phyloP scores from a whole-genome alignment of 345 rosid species.

The Linum tenue region DNA sequence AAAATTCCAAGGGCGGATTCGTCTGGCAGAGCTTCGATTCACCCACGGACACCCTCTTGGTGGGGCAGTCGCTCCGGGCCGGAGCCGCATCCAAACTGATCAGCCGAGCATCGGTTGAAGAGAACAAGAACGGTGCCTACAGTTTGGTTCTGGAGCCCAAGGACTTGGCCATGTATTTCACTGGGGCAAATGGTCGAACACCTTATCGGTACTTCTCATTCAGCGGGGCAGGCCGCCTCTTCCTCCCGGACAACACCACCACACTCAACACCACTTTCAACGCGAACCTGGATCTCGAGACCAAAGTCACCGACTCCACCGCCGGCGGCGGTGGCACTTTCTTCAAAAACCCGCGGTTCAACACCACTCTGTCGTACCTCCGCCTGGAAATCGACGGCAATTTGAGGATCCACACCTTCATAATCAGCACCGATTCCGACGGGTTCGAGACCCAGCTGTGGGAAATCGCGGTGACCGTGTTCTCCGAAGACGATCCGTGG shows the following conservation, averaged over 20 bases:
- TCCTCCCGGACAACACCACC: slow-evolving; percentile 5
- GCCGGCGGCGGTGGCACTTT: background rate
- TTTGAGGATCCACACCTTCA: slow-evolving; percentile 32
- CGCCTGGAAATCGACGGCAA: slow-evolving; percentile 50
- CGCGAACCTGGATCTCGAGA: slow-evolving; percentile 16
- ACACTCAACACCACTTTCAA: slow-evolving; percentile 14
- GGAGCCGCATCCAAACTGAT: slow-evolving; percentile 8
- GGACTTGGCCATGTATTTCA: slow-evolving; percentile 13
- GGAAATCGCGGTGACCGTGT: slow-evolving; percentile 32
- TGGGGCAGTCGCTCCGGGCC: slow-evolving; percentile 10
- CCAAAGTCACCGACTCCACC: slow-evolving; percentile 7
- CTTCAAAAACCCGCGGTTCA: slow-evolving; percentile 31
- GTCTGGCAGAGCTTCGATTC: slow-evolving; percentile 37
- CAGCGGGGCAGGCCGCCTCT: background rate
- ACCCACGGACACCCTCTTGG: slow-evolving; percentile 16
- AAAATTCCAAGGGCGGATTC: slow-evolving; percentile 32
- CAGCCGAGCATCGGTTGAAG: background rate
- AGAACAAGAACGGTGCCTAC: background rate
- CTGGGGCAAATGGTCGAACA: background rate
- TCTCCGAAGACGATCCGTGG: slow-evolving; percentile 17
- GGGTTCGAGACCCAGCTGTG: slow-evolving; percentile 24
- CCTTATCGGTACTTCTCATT: background rate
- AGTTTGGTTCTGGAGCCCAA: slow-evolving; percentile 13
- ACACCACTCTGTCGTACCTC: slow-evolving; percentile 31
- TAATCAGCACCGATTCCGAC: background rate